These are phyloP conservation scores for Medicago lupulina DNA, from an alignment of 306 rosid species.

Conservation along the genomic window DNA sequence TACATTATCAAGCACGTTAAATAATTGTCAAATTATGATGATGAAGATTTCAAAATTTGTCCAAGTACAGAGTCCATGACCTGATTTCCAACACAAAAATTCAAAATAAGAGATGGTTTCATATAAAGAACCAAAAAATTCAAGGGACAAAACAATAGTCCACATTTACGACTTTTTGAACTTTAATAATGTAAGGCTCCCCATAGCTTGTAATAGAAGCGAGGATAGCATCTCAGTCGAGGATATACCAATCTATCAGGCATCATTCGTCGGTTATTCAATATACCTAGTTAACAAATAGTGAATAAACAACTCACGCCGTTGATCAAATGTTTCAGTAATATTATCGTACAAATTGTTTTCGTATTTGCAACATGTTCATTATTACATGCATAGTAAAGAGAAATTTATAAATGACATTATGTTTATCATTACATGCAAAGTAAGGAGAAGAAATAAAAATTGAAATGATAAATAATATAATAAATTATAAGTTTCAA, in stretches of 20 bases:
- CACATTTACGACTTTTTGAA: background rate
- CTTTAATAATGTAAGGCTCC: constrained; percentile 69
- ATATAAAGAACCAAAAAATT: constrained; percentile 8
- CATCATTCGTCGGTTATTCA: background rate
- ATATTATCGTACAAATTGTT: too few relatives aligned
- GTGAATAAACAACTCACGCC: too few relatives aligned
- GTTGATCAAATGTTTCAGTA: too few relatives aligned
- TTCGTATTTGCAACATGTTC: too few relatives aligned
- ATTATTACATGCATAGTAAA: too few relatives aligned
- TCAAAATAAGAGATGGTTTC: background rate
- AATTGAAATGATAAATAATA: too few relatives aligned
- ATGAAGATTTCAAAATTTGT: constrained; percentile 1
- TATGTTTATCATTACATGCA: too few relatives aligned
- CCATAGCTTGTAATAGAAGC: constrained; percentile 78
- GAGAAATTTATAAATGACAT: too few relatives aligned
- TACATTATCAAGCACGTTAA: background rate
- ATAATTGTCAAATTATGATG: constrained; percentile 1
- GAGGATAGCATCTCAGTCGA: constrained; percentile 64
- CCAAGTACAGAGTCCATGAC: background rate
- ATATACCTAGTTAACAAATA: background rate
- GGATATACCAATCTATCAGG: background rate
- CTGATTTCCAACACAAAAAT: constrained; percentile 15
- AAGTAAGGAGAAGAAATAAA: too few relatives aligned
- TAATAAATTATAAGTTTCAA: too few relatives aligned
- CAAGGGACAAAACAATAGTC: constrained; percentile 13